Evolutionary conservation across 805 yeast species (phyloP).

Genomic region (Wickerhamiella sergipiensis): DNA sequence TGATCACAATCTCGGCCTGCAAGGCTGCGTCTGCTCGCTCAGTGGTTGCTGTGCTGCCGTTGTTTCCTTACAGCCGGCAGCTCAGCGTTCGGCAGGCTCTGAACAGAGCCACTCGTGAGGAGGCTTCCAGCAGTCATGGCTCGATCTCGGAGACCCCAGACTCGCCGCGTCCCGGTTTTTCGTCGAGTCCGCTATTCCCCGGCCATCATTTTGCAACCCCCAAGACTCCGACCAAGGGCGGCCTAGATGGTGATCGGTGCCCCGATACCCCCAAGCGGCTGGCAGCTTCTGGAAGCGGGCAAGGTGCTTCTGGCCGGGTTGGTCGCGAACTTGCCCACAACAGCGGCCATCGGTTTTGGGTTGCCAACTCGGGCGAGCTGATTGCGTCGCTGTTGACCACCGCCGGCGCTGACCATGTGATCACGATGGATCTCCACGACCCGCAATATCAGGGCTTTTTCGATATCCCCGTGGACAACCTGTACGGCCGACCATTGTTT

Average conservation of each 20-base stretch:
- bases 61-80: constrained; percentile 92
- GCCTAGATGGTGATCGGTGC: background rate
- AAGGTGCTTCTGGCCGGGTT: background rate
- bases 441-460: constrained; percentile 97
- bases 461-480: constrained; percentile 89
- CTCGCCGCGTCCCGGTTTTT: background rate
- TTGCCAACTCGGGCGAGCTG: constrained; percentile 87
- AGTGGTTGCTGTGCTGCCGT: constrained; percentile 83
- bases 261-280: background rate
- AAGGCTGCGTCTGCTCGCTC: constrained; percentile 80
- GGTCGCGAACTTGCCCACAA: background rate
- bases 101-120: background rate
- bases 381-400: constrained; percentile 76
- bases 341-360: constrained; percentile 41
- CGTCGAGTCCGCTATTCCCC: background rate
- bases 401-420: constrained; percentile 93
- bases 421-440: constrained; percentile 96
- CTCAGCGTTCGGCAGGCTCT: constrained; percentile 59
- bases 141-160: background rate
- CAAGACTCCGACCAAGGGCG: background rate
- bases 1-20: constrained; percentile 82
- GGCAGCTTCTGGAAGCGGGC: background rate
- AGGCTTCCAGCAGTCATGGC: background rate
- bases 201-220: background rate
- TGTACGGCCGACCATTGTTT: constrained; percentile 76